Evolutionary conservation across 345 rosid species (phyloP), one percentile per base, ranked within the genome.

Genomic region (Brassica napus): DNA sequence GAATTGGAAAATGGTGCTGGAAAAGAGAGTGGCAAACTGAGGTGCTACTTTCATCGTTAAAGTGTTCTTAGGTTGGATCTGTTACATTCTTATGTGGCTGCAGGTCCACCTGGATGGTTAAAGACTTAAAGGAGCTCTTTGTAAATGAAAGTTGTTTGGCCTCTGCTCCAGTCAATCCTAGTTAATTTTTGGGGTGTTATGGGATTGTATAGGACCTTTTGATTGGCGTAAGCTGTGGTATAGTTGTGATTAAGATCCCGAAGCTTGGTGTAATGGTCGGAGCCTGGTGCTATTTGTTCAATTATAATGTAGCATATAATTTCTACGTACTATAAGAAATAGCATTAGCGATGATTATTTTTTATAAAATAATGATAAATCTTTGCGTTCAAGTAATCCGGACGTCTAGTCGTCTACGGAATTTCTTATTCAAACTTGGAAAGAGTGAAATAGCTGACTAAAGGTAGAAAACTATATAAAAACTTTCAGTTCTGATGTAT

Each of bases 401-500:
- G 28, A 69, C 63, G 73, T 57, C 9, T 10, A 44, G 28, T 62
- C 63, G 73, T 57, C 9, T 10, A 44, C 8, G 55, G 24, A 69
- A 34, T 31, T 47, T 62, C 70, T 21, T n/a, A 23, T 70, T 70
- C 75, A 62, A 77, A 49, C 75, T 77, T 77, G 65, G 57, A 26
- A 70, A 62, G 4, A 6, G 70, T 77, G 70, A 70, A 68, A 62
- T 62, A 62, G 69, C 18, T 77, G 75, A 77, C 80, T 3, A 34
- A 49, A 23, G 24, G 26, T 69, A n/a, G 7, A 42, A 76, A 68
- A 52, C 14, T 42, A 60, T 8, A 12, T 54, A 47, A 1, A 34
- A 59, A 37, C 0, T 1, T 4, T n/a, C 4, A 26, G 16, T 74
- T 54, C 5, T 31, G 65, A 52, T 52, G 34, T 4, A 49, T 74